Conservation (phyloP, 495 filamentous ascomycete species). For the Hyaloscypha finlandica region DNA sequence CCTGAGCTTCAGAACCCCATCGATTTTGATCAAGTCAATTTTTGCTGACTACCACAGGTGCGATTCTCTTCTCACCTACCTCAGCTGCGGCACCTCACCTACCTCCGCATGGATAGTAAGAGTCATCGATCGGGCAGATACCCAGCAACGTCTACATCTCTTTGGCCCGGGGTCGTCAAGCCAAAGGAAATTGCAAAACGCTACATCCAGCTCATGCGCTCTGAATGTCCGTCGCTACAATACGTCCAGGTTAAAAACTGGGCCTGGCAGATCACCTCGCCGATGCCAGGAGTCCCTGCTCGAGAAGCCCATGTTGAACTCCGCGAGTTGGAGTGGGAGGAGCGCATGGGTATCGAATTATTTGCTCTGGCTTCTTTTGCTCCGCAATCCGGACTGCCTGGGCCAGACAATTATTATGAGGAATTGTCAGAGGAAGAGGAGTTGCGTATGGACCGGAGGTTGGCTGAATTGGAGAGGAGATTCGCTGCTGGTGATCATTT, state of each 20-base stretch:
- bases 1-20: no score
- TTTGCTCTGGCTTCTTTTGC: constrained; percentile 2
- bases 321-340: constrained; percentile 3
- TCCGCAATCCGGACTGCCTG: neutral
- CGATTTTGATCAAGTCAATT: neutral
- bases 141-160: neutral
- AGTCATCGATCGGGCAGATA: constrained; percentile 3
- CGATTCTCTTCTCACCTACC: constrained; percentile 5
- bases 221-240: constrained; percentile 12
- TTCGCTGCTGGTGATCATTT: no score
- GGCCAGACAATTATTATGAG: neutral
- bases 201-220: constrained; percentile 7
- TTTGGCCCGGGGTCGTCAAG: constrained; percentile 2
- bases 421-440: no score
- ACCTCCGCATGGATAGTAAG: neutral
- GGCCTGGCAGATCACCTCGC: neutral
- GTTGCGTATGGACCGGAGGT: no score
- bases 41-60: constrained; percentile 2
- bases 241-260: constrained; percentile 10
- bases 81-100: neutral
- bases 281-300: neutral
- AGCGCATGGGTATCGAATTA: neutral
- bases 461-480: no score
- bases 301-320: neutral
- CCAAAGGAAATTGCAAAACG: constrained; percentile 1